Evolutionary conservation across 2,329 filamentous ascomycete genomes (phyloP), one percentile per base, ranked within the genome.

Genomic region (Onygena corvina): DNA sequence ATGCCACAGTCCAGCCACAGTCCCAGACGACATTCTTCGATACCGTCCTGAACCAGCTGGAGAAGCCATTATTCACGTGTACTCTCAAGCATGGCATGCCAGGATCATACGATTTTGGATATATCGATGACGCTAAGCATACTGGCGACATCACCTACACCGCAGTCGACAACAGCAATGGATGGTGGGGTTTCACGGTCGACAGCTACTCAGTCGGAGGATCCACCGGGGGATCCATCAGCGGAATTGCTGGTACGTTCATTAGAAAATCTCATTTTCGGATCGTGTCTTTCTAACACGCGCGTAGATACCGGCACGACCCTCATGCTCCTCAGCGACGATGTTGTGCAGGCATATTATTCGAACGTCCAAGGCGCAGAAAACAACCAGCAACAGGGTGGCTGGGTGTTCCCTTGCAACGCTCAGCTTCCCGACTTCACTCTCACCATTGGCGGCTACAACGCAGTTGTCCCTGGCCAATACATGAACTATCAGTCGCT

Each of bases 51-150:
- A 54, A 63, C 14, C 64, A 69, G 14, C 76, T 87, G 21, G 73
- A 76, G 25, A 65, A 76, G 63, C 81, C 83, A 0, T 66, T 89
- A 30, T 84, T 89, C 67, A 85, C 83, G 0, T 82, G 80, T 18
- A 74, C 82, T 51, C 71, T 90, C 44, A 77, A 77, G 59, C 74
- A 76, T 56, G 69, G 73, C 52, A 69, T 71, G 14, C 68, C 71
- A 2, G 84, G 84, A 38, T 73, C 76, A 23, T 89, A 86, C 66
- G 80, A 86, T 60, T 89, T 89, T 58, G 85, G 85, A 52, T 74
- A 66, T 57, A 80, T 89, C 58, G 81, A 88, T 61, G 60, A 59
- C 1, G 68, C 66, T 49, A 79, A 83, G 58, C 84, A 83, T 63
- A 71, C 63, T 1, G 84, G 83, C 27, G 58, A 72, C 3, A 74